Base-by-base conservation (phyloP, 495 filamentous ascomycete species). In the Neurospora tetraspora region DNA sequence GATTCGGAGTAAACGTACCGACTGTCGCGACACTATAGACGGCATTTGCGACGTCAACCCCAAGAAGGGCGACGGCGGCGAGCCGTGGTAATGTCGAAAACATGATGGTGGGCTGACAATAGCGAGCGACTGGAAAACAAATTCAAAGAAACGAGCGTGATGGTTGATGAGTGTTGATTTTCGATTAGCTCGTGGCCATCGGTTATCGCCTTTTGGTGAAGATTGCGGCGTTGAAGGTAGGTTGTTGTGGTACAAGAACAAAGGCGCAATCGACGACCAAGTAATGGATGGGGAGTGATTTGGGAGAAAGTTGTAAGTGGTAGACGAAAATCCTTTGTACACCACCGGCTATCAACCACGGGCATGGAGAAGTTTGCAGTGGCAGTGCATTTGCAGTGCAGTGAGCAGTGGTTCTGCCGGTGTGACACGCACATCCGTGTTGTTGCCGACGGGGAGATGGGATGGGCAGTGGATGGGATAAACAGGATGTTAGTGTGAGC, bases 11-110 rank as follows among this genome's bases (percentile, higher is more conserved):
- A 59, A n/a, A 70, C 78, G 71, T 34, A 80, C 78, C 70, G 18
- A 38, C 42, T 23, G 78, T 70, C n/a, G 71, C 78, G 69, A 80
- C 73, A 68, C 78, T 79, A 69, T 71, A 79, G 36, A 70, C 74
- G 31, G 79, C 79, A 45, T 77, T 69, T 12, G 73, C 75, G 18
- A 73, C 68, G 69, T 73, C 72, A 39, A 59, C 70, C 6, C 75
- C 73, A 11, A 73, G 8, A 37, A 79, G 53, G 70, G 47, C 74
- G 71, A 71, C 78, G 14, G 71, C 39, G 45, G 74, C 71, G 14
- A 78, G 71, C 70, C 71, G 73, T 61, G 45, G 27, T 34, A 61
- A 53, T 70, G 71, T 42, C 70, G 40, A 76, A 75, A 77, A 18
- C 78, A 80, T 80, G 59, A 39, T 27, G 59, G 36, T 18, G 39